Percentiles rank a stretch among this genome's conserved stretches.
Evolutionary conservation across 768 basidiomycete species (phyloP).

Genomic region (Podaxis sp.): DNA sequence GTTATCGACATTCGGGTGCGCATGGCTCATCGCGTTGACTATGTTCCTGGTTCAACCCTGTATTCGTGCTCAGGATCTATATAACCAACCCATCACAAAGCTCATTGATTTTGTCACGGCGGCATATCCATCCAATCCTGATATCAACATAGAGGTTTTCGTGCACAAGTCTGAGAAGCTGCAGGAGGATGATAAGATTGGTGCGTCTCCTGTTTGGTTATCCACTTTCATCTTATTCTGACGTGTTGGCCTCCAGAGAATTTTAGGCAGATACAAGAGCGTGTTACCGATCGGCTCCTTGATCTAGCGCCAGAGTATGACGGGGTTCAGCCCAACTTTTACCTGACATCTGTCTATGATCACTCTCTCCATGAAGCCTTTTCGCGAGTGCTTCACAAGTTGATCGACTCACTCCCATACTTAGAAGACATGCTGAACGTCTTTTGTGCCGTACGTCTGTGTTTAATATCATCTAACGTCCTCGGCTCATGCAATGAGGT

Average conservation of each 20-base stretch:
- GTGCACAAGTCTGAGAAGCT: slow-evolving; percentile 94
- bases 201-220: slow-evolving; percentile 34
- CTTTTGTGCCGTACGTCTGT: slow-evolving; percentile 61
- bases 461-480: background rate
- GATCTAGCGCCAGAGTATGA: slow-evolving; percentile 77
- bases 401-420: slow-evolving; percentile 79
- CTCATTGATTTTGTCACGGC: slow-evolving; percentile 79
- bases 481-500: background rate
- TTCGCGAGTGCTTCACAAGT: slow-evolving; percentile 82
- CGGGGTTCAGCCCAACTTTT: slow-evolving; percentile 77
- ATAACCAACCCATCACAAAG: slow-evolving; percentile 78
- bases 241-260: slow-evolving; percentile 51
- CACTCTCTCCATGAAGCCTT: slow-evolving; percentile 90
- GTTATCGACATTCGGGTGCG: slow-evolving; percentile 92
- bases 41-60: background rate
- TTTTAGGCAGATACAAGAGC: slow-evolving; percentile 86
- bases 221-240: background rate
- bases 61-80: slow-evolving; percentile 56
- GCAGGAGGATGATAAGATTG: slow-evolving; percentile 87
- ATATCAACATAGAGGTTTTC: slow-evolving; percentile 83
- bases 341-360: slow-evolving; percentile 92
- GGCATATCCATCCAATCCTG: slow-evolving; percentile 70
- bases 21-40: slow-evolving; percentile 12
- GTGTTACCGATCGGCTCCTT: slow-evolving; percentile 75
- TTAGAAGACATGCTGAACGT: slow-evolving; percentile 86